Percentiles rank a stretch among this genome's conserved stretches.
These are phyloP conservation scores for Diaporthe sp. DNA, from an alignment of 2,329 filamentous ascomycete species.

Conservation along the genomic window DNA sequence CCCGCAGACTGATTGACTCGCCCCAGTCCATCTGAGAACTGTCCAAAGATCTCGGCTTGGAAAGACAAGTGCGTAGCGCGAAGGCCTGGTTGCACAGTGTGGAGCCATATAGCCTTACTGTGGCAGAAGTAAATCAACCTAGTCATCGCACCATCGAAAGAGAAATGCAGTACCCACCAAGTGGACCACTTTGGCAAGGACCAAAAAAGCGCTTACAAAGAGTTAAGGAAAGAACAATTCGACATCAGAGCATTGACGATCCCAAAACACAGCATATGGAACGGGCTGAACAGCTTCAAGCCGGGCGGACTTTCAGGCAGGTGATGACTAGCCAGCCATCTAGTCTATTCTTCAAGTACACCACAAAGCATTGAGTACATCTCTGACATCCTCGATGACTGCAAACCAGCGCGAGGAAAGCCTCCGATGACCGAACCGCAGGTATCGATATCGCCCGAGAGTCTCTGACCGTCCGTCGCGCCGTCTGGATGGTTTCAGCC, in stretches of 20 bases:
- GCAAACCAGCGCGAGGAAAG: neutral
- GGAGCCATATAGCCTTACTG: neutral
- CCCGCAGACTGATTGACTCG: neutral
- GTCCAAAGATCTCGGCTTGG: neutral
- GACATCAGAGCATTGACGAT: neutral
- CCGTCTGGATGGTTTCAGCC: constrained; percentile 6
- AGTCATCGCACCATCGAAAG: neutral
- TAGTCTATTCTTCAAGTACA: constrained; percentile 17
- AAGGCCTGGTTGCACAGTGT: neutral
- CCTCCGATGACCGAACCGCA: neutral
- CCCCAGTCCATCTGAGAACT: neutral
- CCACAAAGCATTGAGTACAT: too few relatives aligned
- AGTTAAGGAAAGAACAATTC: neutral
- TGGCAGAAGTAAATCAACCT: neutral
- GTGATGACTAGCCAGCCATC: neutral
- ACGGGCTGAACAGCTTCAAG: neutral
- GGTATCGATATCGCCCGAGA: neutral
- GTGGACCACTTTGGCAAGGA: neutral
- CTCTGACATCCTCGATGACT: neutral
- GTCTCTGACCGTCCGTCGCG: constrained; percentile 12
- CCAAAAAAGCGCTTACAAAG: neutral
- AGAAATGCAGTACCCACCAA: neutral
- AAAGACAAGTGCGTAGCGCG: too few relatives aligned
- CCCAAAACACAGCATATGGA: neutral
- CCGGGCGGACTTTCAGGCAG: constrained; percentile 13